Evolutionary conservation across 306 rosid species (phyloP), one percentile per base, ranked within the genome.

Genomic region (Vigna angularis): DNA sequence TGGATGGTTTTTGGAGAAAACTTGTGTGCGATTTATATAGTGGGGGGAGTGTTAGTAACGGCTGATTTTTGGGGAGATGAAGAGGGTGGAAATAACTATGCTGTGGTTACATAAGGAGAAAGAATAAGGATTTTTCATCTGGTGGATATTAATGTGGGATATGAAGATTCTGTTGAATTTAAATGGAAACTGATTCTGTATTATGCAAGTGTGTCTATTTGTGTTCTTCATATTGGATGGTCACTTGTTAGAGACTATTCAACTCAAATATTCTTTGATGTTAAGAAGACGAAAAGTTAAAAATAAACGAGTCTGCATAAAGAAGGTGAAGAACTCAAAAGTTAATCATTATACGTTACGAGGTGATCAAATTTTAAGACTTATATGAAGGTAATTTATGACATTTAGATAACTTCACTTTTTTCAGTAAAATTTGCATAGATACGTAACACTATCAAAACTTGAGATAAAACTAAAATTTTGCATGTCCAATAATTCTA

Each of bases 401-500:
- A 26, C 28, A 26, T 26, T 26, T 26, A 26, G 28, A 26, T 26
- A 26, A 26, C 28, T 26, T 26, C 28, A 26, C 28, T 26, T 26
- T 26, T 26, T 26, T 26, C 28, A 26, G 28, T 26, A 0, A 26
- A 26, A 26, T 26, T 26, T 26, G 28, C 28, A 26, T 26, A 26
- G 28, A 26, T 2, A 26, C 4, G 3, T 26, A 26, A 26, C 28
- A 26, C 28, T 26, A 26, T 26, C 3, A 26, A 26, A 26, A 26
- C 28, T 26, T 26, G 28, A 26, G 28, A 26, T 26, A 26, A 26
- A 26, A 26, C 28, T 26, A 26, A n/a, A n/a, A n/a, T 55, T 68
- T 38, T 83, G 79, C 64, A 61, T 85, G 81, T 66, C 51, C 59
- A 65, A 75, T 82, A 36, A 69, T 70, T 78, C 36, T 80, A 75